Conservation (phyloP, 2,329 filamentous ascomycete species). For the Penicillium sp. region DNA sequence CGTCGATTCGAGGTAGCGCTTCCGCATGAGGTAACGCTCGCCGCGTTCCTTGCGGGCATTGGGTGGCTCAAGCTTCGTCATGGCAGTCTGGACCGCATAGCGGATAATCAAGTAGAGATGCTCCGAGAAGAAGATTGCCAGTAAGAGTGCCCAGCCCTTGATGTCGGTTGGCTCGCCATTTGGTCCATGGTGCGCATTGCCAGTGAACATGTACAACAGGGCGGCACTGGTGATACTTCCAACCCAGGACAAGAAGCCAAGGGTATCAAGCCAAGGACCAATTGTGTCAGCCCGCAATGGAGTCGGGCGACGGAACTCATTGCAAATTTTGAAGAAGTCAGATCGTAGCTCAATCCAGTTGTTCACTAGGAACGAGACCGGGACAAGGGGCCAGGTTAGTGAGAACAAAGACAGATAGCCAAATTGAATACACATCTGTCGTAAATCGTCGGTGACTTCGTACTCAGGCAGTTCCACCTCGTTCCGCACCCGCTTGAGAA, state of each 20-base stretch:
- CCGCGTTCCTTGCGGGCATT: slow-evolving; percentile 78
- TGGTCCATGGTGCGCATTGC: slow-evolving; percentile 50
- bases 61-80: slow-evolving; percentile 77
- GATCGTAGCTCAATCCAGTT: slow-evolving; percentile 95
- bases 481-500: slow-evolving; percentile 74
- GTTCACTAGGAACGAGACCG: slow-evolving; percentile 83
- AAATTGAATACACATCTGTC: slow-evolving; percentile 89
- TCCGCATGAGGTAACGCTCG: slow-evolving; percentile 74
- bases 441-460: slow-evolving; percentile 82
- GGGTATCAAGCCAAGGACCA: slow-evolving; percentile 83
- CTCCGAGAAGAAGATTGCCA: slow-evolving; percentile 78
- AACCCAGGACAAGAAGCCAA: slow-evolving; percentile 88
- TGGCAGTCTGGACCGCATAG: slow-evolving; percentile 62
- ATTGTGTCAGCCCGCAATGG: slow-evolving; percentile 90
- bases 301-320: slow-evolving; percentile 80
- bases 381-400: slow-evolving; percentile 86
- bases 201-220: slow-evolving; percentile 79
- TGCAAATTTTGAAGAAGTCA: slow-evolving; percentile 91
- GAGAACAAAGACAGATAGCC: slow-evolving; percentile 91
- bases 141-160: slow-evolving; percentile 70
- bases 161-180: slow-evolving; percentile 53
- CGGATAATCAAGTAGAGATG: slow-evolving; percentile 81
- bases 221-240: slow-evolving; percentile 84
- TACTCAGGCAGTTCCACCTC: slow-evolving; percentile 83
- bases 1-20: slow-evolving; percentile 60